phyloP scores from a whole-genome alignment of 2,329 filamentous ascomycete genomes.

The Cladobotryum protrusum region DNA sequence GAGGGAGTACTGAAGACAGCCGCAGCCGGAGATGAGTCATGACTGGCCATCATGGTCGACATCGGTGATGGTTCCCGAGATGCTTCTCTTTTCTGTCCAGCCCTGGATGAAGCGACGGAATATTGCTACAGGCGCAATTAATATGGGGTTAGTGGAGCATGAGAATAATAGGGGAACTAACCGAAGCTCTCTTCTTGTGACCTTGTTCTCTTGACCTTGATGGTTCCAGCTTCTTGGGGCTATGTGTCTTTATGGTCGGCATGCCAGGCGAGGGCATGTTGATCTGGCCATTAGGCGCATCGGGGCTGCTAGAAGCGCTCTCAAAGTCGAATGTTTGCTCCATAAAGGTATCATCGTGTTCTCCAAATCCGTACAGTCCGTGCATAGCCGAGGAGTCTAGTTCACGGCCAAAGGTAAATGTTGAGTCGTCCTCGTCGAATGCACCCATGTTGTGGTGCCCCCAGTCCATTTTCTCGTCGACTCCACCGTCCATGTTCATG shows the following conservation, averaged over 20 bases:
- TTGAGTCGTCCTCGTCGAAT: constrained; percentile 33
- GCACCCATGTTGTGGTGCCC: constrained; percentile 26
- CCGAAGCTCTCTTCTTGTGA: constrained; percentile 37
- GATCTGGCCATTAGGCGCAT: constrained; percentile 19
- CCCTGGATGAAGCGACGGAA: constrained; percentile 45
- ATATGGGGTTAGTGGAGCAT: constrained; percentile 13
- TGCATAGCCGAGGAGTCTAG: constrained; percentile 21
- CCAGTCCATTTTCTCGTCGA: constrained; percentile 38
- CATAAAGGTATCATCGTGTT: constrained; percentile 39
- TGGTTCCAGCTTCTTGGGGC: constrained; percentile 23
- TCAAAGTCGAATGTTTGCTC: constrained; percentile 51
- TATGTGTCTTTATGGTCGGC: constrained; percentile 34
- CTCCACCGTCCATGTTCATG: constrained; percentile 36
- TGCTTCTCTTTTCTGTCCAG: constrained; percentile 38
- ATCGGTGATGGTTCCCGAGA: constrained; percentile 52
- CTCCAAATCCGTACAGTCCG: constrained; percentile 25
- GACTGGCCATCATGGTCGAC: constrained; percentile 45
- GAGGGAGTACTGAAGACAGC: constrained; percentile 44
- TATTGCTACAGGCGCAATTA: constrained; percentile 40
- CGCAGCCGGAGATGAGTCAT: constrained; percentile 43
- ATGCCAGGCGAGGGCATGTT: constrained; percentile 39
- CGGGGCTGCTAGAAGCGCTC: constrained; percentile 52
- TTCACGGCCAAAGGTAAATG: constrained; percentile 29
- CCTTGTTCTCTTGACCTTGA: constrained; percentile 29
- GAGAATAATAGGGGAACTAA: constrained; percentile 22